phyloP scores from a whole-genome alignment of 495 filamentous ascomycete species.

The Xylaria castorea region DNA sequence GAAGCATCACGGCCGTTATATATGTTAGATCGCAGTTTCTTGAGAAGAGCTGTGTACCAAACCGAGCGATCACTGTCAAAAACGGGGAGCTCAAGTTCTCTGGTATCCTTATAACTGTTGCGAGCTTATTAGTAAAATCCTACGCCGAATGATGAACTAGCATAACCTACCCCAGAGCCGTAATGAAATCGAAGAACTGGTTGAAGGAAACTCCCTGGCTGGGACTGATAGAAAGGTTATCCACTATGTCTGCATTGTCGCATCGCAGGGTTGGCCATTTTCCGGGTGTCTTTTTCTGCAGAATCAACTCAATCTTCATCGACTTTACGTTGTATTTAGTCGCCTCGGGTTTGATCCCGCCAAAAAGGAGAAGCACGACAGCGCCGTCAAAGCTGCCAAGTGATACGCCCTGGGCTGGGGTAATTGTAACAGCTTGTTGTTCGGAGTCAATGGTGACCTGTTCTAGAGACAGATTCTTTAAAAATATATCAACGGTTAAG shows the following conservation, averaged over 20 bases:
- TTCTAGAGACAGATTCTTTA: conserved; percentile 47
- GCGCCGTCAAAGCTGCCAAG: conserved; percentile 27
- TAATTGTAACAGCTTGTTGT: conserved; percentile 35
- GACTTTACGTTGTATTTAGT: conserved; percentile 70
- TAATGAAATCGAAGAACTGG: conserved; percentile 29
- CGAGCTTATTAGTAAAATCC: conserved; percentile 13
- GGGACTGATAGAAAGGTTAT: conserved; percentile 28
- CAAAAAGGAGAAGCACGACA: conserved; percentile 74
- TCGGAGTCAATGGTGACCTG: conserved; percentile 40
- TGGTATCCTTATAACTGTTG: conserved; percentile 30
- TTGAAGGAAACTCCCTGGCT: conserved; percentile 22
- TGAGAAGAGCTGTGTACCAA: conserved; percentile 37
- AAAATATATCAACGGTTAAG: conserved; percentile 47
- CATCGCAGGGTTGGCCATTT: conserved; percentile 81
- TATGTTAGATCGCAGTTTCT: conserved; percentile 25
- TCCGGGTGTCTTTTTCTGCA: conserved; percentile 71
- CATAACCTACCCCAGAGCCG: conserved; percentile 32
- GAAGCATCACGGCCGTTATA: background rate
- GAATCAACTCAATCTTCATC: conserved; percentile 83
- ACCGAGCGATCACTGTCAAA: conserved; percentile 3
- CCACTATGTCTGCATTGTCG: conserved; percentile 40
- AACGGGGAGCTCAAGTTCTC: conserved; percentile 29
- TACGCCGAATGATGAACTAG: background rate
- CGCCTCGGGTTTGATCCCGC: conserved; percentile 63
- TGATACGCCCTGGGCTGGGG: conserved; percentile 27